Evolutionary conservation across 176 grass and related monocot species (phyloP), one percentile per base, ranked within the genome.

Genomic region (Zoysia pacifica): DNA sequence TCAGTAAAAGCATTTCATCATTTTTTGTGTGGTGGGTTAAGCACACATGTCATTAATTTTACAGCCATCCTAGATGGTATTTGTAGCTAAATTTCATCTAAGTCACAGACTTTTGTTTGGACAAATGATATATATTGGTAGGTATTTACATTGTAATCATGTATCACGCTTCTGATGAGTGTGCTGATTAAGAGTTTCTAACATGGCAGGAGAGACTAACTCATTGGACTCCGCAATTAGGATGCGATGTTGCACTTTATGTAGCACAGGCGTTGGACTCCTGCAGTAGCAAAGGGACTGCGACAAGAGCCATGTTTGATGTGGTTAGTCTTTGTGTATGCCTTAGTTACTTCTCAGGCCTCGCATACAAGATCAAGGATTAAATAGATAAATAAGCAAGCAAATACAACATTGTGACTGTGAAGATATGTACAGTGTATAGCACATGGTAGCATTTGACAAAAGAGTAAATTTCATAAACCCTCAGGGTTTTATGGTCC

Each of bases 271-370:
- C 89, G 48, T 54, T 97, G 84, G 89, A 93, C 4, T 93, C 91
- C 77, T 97, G 94, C 76, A 90, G 75, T 72, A 86, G 70, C 72
- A 87, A 77, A 72, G 91, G 87, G 19, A 89, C 89, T 79, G 83
- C 89, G 16, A 94, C 47, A 90, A 91, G 73, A n/a, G 87, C 94
- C 35, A 83, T 97, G 10, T 97, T 97, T 77, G 94, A 97, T 88
- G 52, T 88, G 84, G 94, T 93, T 65, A 78, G 84, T 73, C 41
- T 63, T 5, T 36, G 67, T 64, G 51, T 74, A 52, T 53, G 59
- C 4, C 9, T 41, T 72, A 48, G 35, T 59, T 65, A 6, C 13
- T 50, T 70, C 35, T 70, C 20, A 50, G 65, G 37, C 11, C 53
- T 75, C 69, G 14, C 5, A 56, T 7, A 39, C 50, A 15, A 72